Base-by-base conservation (phyloP, 345 rosid genomes). In the Syzygium jambos region DNA sequence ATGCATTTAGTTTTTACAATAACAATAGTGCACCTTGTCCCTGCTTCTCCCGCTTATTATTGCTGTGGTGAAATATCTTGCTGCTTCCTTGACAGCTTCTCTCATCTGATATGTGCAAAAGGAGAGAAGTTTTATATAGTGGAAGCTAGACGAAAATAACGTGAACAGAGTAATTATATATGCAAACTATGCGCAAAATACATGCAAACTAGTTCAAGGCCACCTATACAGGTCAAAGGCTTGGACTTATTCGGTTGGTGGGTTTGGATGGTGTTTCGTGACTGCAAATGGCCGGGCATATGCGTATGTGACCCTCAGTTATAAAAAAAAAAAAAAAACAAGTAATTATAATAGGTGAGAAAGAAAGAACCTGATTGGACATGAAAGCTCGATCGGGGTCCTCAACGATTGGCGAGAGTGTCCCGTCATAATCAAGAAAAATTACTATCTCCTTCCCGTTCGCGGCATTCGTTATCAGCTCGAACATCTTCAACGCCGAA, bases 351-450 rank as follows among this genome's bases (percentile, higher is more conserved):
- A 52, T 22, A 23, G 80, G 9, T 9, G 34, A 27, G 41, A 41
- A 59, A 85, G 78, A 11, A 89, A 87, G 61, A 84, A 96, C 99
- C 95, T 98, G 95, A 59, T 84, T 92, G 52, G 99, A 91, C 94
- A 98, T 96, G 95, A 93, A 95, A 86, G 99, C 99, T 92, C 92
- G 92, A 89, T 98, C 99, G 49, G 99, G 99, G 90, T 98, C 96
- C 87, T 92, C 97, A 54, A 98, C 99, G 17, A 98, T 98, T 7
- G 98, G 99, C 11, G 99, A 95, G 84, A 98, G 97, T 9, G 99
- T 98, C 3, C 99, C 99, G 52, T 98, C 99, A 55, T 98, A 98
- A 89, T 98, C 99, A 43, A 98, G 93, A 85, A 98, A 98, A 97
- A 98, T 95, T 16, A 95, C 96, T 54, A 98, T 93, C 85, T 94